phyloP scores from a whole-genome alignment of 2,329 filamentous ascomycete genomes.

The Boeremia lycopersici region DNA sequence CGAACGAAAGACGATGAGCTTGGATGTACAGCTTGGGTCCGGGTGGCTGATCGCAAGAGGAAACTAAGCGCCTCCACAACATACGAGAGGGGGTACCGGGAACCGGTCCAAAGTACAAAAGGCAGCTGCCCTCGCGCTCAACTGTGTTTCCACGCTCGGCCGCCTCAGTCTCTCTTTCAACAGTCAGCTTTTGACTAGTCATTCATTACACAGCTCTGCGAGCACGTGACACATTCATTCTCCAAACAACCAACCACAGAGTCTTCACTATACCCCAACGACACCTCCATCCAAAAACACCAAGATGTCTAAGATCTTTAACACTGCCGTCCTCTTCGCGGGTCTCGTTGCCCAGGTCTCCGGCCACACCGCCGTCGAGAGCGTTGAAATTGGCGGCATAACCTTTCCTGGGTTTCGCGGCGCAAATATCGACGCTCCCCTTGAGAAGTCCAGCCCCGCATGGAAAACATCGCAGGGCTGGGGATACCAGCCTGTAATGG shows the following conservation, averaged over 20 bases:
- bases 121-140: neutral
- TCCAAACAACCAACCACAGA: slow-evolving; percentile 15
- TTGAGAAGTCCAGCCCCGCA: slow-evolving; percentile 36
- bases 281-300: neutral
- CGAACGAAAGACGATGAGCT: neutral
- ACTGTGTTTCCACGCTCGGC: slow-evolving; percentile 12
- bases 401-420: slow-evolving; percentile 39
- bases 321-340: slow-evolving; percentile 35
- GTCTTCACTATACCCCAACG: slow-evolving; percentile 6
- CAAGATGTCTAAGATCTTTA: slow-evolving; percentile 38
- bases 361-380: slow-evolving; percentile 38
- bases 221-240: slow-evolving; percentile 32
- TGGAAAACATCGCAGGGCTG: slow-evolving; percentile 44
- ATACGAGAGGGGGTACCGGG: slow-evolving; percentile 5
- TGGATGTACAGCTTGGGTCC: slow-evolving; percentile 12
- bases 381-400: slow-evolving; percentile 33
- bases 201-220: slow-evolving; percentile 40
- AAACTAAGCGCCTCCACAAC: slow-evolving; percentile 5
- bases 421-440: slow-evolving; percentile 30
- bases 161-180: slow-evolving; percentile 31
- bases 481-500: slow-evolving; percentile 40
- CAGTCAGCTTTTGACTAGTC: slow-evolving; percentile 33
- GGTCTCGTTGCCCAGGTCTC: slow-evolving; percentile 32
- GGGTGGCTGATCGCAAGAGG: slow-evolving; percentile 12
- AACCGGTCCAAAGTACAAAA: slow-evolving; percentile 11